phyloP scores from a whole-genome alignment of 108 stramenopile species.

The Cyclostephanos invisitatus region DNA sequence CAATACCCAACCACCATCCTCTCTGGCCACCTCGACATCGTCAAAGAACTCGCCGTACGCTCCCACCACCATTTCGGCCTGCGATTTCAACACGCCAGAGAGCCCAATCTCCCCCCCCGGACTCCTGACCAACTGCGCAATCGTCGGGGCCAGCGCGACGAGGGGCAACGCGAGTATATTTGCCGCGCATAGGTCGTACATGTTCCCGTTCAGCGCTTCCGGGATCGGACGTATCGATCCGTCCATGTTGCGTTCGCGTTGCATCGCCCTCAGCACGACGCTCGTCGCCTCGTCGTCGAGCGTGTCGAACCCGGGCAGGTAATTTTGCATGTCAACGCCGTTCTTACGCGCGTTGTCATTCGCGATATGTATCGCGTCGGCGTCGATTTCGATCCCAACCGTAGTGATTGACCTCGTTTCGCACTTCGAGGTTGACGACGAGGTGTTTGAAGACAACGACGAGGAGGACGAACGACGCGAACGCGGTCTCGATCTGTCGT shows the following conservation, averaged over 20 bases:
- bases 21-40: slow-evolving; percentile 58
- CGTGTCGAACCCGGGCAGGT: slow-evolving; percentile 60
- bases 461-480: background rate
- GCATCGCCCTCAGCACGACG: slow-evolving; percentile 64
- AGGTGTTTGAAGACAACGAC: background rate
- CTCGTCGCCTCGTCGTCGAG: slow-evolving; percentile 68
- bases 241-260: slow-evolving; percentile 40
- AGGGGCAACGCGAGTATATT: slow-evolving; percentile 80
- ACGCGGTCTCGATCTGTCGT: slow-evolving; percentile 6
- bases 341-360: slow-evolving; percentile 75
- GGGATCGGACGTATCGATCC: slow-evolving; percentile 48
- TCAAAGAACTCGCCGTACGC: slow-evolving; percentile 70
- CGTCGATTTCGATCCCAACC: slow-evolving; percentile 82
- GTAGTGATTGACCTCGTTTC: slow-evolving; percentile 30
- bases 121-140: slow-evolving; percentile 56
- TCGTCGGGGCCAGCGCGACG: slow-evolving; percentile 56
- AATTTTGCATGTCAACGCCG: slow-evolving; percentile 63
- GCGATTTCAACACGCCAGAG: slow-evolving; percentile 66
- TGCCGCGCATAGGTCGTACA: slow-evolving; percentile 72
- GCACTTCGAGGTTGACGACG: background rate
- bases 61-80: slow-evolving; percentile 56
- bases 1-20: slow-evolving; percentile 62
- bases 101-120: slow-evolving; percentile 70
- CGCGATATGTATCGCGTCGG: slow-evolving; percentile 79
- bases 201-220: slow-evolving; percentile 49